Evolutionary conservation across 1,284 basidiomycete genomes (phyloP).

Genomic region (Pseudozyma sp.): DNA sequence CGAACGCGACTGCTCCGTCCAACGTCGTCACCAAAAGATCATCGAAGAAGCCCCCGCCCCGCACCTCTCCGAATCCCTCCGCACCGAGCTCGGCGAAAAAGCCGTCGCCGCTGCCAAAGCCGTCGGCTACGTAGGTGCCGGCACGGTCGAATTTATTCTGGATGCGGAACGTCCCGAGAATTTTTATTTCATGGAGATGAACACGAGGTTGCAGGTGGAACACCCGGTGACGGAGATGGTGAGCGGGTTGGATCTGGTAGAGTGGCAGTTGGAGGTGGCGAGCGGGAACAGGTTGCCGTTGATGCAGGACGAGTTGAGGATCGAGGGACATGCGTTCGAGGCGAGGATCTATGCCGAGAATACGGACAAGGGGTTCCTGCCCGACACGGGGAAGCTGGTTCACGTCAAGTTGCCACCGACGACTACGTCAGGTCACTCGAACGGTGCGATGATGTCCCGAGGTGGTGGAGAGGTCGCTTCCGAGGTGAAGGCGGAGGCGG

Average conservation of each 20-base stretch:
- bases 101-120: slow-evolving; percentile 90
- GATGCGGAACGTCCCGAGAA: slow-evolving; percentile 38
- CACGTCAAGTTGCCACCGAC: slow-evolving; percentile 74
- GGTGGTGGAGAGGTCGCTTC: background rate
- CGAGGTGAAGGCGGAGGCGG: slow-evolving; percentile 71
- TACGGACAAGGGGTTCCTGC: slow-evolving; percentile 75
- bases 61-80: slow-evolving; percentile 79
- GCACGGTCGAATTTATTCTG: slow-evolving; percentile 77
- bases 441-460: background rate
- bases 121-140: slow-evolving; percentile 90
- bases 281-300: slow-evolving; percentile 87
- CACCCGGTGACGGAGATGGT: slow-evolving; percentile 97
- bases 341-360: slow-evolving; percentile 97
- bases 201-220: slow-evolving; percentile 82
- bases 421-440: slow-evolving; percentile 64
- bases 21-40: slow-evolving; percentile 92
- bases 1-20: slow-evolving; percentile 94
- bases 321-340: slow-evolving; percentile 91
- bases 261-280: slow-evolving; percentile 89
- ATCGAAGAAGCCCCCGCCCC: slow-evolving; percentile 96
- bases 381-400: slow-evolving; percentile 84
- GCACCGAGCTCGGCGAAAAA: slow-evolving; percentile 84
- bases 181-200: slow-evolving; percentile 72
- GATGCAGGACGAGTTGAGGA: slow-evolving; percentile 79
- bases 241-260: slow-evolving; percentile 88